Evolutionary conservation across 78 protist species (phyloP).

Genomic region (Dictyostelium firmibasis): DNA sequence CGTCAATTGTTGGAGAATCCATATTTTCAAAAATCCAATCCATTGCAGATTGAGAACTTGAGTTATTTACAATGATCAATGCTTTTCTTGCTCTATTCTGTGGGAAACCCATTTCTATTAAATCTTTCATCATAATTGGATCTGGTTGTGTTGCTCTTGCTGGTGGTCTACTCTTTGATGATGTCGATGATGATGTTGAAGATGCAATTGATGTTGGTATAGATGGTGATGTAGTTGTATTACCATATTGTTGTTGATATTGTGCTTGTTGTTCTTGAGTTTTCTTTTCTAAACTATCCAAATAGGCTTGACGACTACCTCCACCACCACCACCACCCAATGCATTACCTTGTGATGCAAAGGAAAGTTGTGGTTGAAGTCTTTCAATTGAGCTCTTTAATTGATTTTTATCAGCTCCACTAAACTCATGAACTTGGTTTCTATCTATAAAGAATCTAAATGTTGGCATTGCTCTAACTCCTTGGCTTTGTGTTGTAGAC

Average conservation of each 20-base stretch:
- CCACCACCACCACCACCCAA: constrained; percentile 49
- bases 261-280: constrained; percentile 6
- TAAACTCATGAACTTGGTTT: constrained; percentile 48
- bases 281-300: constrained; percentile 17
- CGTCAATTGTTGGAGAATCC: constrained; percentile 66
- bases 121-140: constrained; percentile 44
- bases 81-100: constrained; percentile 70
- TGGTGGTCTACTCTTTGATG: background rate
- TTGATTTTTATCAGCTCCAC: constrained; percentile 70
- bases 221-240: background rate
- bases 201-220: background rate
- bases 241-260: background rate
- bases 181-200: background rate
- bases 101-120: constrained; percentile 79
- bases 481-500: constrained; percentile 56
- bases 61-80: constrained; percentile 15
- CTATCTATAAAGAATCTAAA: constrained; percentile 72
- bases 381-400: constrained; percentile 28
- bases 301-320: background rate
- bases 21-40: constrained; percentile 74
- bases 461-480: constrained; percentile 85
- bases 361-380: constrained; percentile 2
- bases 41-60: constrained; percentile 44
- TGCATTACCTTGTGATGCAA: constrained; percentile 28
- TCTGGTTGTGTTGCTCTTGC: constrained; percentile 17